Evolutionary conservation across 345 rosid genomes (phyloP).

Genomic region (Lumnitzera littorea): DNA sequence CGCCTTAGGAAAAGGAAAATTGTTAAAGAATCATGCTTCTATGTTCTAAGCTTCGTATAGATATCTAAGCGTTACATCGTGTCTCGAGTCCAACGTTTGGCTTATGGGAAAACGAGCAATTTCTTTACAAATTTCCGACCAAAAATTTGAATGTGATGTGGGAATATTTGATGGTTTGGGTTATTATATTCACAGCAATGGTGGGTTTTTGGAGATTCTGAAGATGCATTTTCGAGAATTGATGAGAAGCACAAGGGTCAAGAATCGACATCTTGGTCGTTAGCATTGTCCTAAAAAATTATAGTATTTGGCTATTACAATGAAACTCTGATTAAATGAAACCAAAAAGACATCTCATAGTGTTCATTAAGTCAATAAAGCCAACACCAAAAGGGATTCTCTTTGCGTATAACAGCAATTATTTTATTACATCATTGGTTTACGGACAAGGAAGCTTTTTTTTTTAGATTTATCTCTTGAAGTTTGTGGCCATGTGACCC

Average conservation of each 20-base stretch:
- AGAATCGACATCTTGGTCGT: conserved; percentile 18
- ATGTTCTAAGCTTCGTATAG: conserved; percentile 23
- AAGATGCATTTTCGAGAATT: conserved; percentile 17
- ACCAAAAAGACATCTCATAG: too few species aligned
- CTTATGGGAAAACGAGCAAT: not conserved
- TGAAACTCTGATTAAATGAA: too few species aligned
- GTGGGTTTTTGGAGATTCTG: conserved; percentile 8
- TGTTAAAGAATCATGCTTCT: conserved; percentile 17
- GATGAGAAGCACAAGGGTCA: conserved; percentile 12
- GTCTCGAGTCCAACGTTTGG: too few species aligned
- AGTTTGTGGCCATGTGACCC: conserved; percentile 5
- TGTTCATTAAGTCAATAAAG: too few species aligned
- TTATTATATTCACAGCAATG: not conserved
- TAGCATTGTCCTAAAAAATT: conserved; percentile 4
- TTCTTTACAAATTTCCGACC: conserved; percentile 9
- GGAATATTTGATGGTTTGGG: conserved; percentile 1
- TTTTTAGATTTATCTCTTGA: not conserved
- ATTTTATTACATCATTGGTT: too few species aligned
- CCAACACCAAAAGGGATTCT: too few species aligned
- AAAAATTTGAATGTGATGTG: conserved; percentile 5
- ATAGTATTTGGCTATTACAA: too few species aligned
- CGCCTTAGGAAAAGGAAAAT: too few species aligned
- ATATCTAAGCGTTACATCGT: too few species aligned
- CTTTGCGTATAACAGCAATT: too few species aligned
- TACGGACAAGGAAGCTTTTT: not conserved